Conservation (phyloP, 2,329 filamentous ascomycete species). For the Tolypocladium cylindrosporum region DNA sequence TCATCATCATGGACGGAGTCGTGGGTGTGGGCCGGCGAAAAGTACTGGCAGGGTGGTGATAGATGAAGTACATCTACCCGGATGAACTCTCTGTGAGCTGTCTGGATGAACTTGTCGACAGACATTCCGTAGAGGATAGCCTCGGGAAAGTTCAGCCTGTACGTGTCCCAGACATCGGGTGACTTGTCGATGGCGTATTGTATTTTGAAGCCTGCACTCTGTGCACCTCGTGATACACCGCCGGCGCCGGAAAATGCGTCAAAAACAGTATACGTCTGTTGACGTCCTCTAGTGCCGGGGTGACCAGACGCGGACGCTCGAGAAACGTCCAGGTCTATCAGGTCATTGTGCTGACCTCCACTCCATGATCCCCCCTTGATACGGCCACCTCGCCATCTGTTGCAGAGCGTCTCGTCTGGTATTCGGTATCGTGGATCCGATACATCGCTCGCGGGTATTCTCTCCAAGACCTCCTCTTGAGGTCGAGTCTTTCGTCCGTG, state of each 20-base stretch:
- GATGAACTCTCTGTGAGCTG: conserved; percentile 14
- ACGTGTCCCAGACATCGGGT: conserved; percentile 44
- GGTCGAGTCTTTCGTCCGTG: conserved; percentile 12
- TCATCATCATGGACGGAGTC: conserved; percentile 59
- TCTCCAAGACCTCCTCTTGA: conserved; percentile 25
- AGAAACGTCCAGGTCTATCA: background rate
- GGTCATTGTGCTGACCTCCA: background rate
- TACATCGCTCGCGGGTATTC: conserved; percentile 20
- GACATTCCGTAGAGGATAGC: conserved; percentile 36
- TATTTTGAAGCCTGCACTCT: conserved; percentile 44
- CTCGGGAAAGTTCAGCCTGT: conserved; percentile 46
- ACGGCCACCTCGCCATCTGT: conserved; percentile 19
- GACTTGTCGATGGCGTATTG: conserved; percentile 57
- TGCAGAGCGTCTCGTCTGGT: conserved; percentile 20
- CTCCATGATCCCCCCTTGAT: conserved; percentile 21
- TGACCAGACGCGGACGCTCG: background rate
- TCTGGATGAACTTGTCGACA: conserved; percentile 37
- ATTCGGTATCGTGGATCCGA: conserved; percentile 16
- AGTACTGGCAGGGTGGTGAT: conserved; percentile 69
- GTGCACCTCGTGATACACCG: conserved; percentile 57
- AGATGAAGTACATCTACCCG: conserved; percentile 62
- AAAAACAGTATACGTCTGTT: conserved; percentile 53
- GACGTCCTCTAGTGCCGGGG: conserved; percentile 1
- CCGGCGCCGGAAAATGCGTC: conserved; percentile 69
- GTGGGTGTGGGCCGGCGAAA: conserved; percentile 61